phyloP scores from a whole-genome alignment of 2,329 filamentous ascomycete species.

The Elsinoe ampelina region DNA sequence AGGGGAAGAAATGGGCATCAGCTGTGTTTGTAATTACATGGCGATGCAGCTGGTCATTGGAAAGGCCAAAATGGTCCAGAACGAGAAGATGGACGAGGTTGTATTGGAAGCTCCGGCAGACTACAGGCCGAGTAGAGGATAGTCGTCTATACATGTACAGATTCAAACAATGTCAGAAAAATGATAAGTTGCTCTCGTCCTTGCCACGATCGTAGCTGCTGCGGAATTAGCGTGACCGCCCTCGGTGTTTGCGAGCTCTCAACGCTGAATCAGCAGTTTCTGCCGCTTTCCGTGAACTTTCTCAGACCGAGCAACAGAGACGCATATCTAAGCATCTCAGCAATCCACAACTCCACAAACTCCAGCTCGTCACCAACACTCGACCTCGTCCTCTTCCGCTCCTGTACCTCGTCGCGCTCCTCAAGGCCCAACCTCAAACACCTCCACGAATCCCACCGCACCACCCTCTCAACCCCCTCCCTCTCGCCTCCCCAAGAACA shows the following conservation, averaged over 20 bases:
- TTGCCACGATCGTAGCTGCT: not conserved
- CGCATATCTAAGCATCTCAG: slow-evolving; percentile 8
- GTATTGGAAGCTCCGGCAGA: slow-evolving; percentile 23
- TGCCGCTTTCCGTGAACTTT: slow-evolving; percentile 6
- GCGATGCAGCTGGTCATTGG: slow-evolving; percentile 64
- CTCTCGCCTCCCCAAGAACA: not conserved
- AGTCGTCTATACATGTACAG: not conserved
- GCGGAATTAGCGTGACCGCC: not conserved
- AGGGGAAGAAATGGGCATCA: slow-evolving; percentile 63
- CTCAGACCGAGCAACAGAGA: not conserved
- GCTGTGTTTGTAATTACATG: slow-evolving; percentile 62
- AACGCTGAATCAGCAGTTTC: slow-evolving; percentile 3
- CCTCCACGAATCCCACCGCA: slow-evolving; percentile 19
- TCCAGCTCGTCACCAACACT: not conserved
- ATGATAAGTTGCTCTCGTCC: not conserved
- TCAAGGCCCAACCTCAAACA: slow-evolving; percentile 16
- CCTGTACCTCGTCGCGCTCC: not conserved
- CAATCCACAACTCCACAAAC: not conserved
- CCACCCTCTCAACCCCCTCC: not conserved
- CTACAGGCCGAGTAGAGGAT: not conserved
- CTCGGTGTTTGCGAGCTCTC: not conserved
- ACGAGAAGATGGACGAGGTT: slow-evolving; percentile 33
- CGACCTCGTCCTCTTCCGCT: not conserved
- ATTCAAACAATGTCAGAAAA: not conserved
- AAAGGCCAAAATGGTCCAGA: slow-evolving; percentile 45